A percentile compares a stretch with the other conserved stretches of the same genome.
Conservation (phyloP, 805 yeast species). For the Saccharomyces paradoxus region DNA sequence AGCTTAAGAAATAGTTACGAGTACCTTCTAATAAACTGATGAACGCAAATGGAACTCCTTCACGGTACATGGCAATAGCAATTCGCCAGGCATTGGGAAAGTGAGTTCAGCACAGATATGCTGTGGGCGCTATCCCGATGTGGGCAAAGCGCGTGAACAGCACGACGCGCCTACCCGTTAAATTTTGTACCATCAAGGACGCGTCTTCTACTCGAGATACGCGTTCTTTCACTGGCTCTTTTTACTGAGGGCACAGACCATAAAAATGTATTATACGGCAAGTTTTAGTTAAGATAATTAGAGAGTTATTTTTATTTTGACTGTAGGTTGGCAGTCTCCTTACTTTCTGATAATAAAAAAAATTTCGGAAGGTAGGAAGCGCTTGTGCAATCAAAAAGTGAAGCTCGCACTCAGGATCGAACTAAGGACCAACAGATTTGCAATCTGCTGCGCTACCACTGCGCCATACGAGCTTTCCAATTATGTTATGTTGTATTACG, state of each 20-base stretch:
- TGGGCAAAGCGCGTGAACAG: neutral
- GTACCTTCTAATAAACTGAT: neutral
- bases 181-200: neutral
- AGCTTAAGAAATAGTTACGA: neutral
- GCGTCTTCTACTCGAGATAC: neutral
- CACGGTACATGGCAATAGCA: neutral
- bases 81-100: neutral
- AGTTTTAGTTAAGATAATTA: neutral
- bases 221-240: neutral
- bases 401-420: conserved; percentile 93
- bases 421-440: conserved; percentile 98
- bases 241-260: neutral
- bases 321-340: neutral
- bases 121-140: neutral
- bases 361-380: too few relatives aligned
- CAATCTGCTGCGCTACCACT: conserved; percentile 99
- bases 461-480: conserved; percentile 68
- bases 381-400: too few relatives aligned
- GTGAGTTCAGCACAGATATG: neutral
- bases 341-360: neutral
- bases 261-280: neutral
- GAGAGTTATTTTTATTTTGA: neutral
- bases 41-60: neutral
- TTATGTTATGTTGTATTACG: too few relatives aligned
- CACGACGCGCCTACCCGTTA: neutral